Evolutionary conservation across 2,329 filamentous ascomycete genomes (phyloP).

Genomic region (Arthroderma uncinatum): DNA sequence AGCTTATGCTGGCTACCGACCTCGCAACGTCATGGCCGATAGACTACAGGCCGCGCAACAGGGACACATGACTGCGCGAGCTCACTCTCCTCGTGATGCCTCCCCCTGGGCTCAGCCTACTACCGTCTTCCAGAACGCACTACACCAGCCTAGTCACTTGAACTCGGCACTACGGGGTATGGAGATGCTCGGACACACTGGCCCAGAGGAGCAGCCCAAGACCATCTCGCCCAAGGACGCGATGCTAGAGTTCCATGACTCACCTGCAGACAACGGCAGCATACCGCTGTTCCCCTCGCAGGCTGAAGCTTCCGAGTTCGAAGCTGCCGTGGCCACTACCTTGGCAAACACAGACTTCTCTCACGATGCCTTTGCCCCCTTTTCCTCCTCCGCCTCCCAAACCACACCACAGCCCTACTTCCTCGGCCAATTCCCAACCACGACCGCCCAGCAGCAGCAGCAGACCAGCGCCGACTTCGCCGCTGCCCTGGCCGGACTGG

Average conservation of each 20-base stretch:
- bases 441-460: no score
- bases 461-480: slow-evolving; percentile 17
- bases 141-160: slow-evolving; percentile 29
- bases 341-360: slow-evolving; percentile 30
- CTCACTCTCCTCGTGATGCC: slow-evolving; percentile 55
- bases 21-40: slow-evolving; percentile 55
- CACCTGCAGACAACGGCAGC: slow-evolving; percentile 52
- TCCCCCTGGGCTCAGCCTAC: slow-evolving; percentile 64
- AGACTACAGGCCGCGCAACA: slow-evolving; percentile 68
- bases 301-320: slow-evolving; percentile 30
- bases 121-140: slow-evolving; percentile 29
- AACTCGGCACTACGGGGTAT: slow-evolving; percentile 14
- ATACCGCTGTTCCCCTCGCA: slow-evolving; percentile 60
- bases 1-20: slow-evolving; percentile 25
- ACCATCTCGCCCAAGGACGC: slow-evolving; percentile 95
- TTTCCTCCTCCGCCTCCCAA: slow-evolving; percentile 1
- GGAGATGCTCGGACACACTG: slow-evolving; percentile 19
- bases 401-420: slow-evolving; percentile 19
- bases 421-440: slow-evolving; percentile 12
- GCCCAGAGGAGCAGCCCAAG: slow-evolving; percentile 46
- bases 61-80: slow-evolving; percentile 53
- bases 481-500: slow-evolving; percentile 18
- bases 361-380: background rate
- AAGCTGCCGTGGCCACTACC: slow-evolving; percentile 9
- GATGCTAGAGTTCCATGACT: slow-evolving; percentile 69